Evolutionary conservation across 768 basidiomycete species (phyloP).

Genomic region (Mycena filopes): DNA sequence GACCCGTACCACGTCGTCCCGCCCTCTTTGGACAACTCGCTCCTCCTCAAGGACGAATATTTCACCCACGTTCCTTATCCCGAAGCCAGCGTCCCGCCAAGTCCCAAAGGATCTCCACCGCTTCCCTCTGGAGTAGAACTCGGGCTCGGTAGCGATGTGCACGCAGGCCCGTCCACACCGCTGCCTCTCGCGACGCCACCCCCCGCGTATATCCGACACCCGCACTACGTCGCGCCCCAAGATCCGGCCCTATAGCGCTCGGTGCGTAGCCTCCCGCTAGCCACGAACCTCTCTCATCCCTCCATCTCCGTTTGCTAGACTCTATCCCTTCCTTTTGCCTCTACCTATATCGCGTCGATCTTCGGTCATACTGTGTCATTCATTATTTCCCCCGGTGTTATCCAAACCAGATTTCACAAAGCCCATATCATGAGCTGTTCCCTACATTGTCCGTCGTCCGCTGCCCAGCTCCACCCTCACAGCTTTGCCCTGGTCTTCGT

Average conservation of each 20-base stretch:
- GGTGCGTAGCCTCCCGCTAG: not conserved
- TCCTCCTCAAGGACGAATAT: slow-evolving; percentile 36
- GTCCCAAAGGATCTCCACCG: not conserved
- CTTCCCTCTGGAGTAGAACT: slow-evolving; percentile 5
- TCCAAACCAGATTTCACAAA: slow-evolving; percentile 3
- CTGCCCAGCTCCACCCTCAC: slow-evolving; percentile 27
- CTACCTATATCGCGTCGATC: slow-evolving; percentile 7
- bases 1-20: slow-evolving; percentile 41
- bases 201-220: slow-evolving; percentile 16
- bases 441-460: not conserved
- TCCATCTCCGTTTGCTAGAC: not conserved
- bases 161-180: not conserved
- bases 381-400: slow-evolving; percentile 10
- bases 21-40: slow-evolving; percentile 37
- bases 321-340: not conserved
- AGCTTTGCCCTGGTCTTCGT: slow-evolving; percentile 38
- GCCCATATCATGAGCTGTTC: not conserved
- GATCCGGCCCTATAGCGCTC: not conserved
- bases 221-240: not conserved
- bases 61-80: slow-evolving; percentile 28
- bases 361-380: slow-evolving; percentile 1
- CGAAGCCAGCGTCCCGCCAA: slow-evolving; percentile 4
- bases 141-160: not conserved
- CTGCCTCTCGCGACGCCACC: slow-evolving; percentile 13
- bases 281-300: slow-evolving; percentile 4